Evolutionary conservation across 2,329 filamentous ascomycete species (phyloP), one percentile per base, ranked within the genome.

Genomic region (Fusarium denticulatum): DNA sequence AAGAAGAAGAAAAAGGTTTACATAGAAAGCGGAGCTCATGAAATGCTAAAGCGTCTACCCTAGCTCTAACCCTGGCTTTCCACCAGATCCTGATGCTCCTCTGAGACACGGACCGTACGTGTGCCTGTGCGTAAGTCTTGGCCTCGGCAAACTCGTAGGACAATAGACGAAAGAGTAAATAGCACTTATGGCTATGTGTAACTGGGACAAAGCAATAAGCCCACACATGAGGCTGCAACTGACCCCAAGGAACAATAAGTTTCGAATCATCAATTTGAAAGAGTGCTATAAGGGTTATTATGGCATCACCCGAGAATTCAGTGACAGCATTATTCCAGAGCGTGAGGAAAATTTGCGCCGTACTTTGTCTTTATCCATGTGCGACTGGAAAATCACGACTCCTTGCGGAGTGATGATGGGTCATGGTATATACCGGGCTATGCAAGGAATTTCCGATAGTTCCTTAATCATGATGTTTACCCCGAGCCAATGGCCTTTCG

Each of bases 101-200:
- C 56, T 62, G 49, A 67, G 52, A 65, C 63, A 63, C 70, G 70
- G 67, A 61, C 57, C 60, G 56, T 63, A 63, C 37, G 37, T 64
- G 39, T 55, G 61, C 55, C 57, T 50, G 45, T 50, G 40, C 58
- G 43, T 60, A 43, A 46, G 60, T 58, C 57, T 61, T 60, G 45
- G 55, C 60, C 60, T 55, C 52, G 47, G 40, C 22, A 50, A 46
- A 43, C 64, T 61, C 24, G 61, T 53, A 55, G 36, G 59, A 64
- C 46, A 42, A 45, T 49, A 34, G 34, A 30, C 12, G 20, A 55
- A 52, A 36, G 36, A 55, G 26, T 46, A 47, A 22, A 30, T 30
- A 61, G 53, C 34, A 39, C 28, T 40, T 18, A 68, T 61, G 45
- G 30, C 37, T 52, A 49, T 36, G 37, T 65, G 50, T 60, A 58